phyloP scores from a whole-genome alignment of 2,329 filamentous ascomycete genomes.

The Colletotrichum chrysophilum region DNA sequence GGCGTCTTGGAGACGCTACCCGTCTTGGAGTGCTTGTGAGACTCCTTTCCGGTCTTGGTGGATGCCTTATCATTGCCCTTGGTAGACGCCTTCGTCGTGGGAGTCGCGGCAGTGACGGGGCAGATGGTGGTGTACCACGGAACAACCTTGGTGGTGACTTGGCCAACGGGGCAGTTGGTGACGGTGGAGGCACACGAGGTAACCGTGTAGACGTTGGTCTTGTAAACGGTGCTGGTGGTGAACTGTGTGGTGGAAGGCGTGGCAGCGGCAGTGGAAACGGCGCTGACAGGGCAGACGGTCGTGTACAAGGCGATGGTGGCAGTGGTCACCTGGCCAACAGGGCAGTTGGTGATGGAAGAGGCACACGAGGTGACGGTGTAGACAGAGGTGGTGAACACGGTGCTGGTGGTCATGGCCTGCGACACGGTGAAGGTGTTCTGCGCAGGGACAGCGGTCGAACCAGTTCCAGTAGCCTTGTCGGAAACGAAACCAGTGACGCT shows the following conservation, averaged over 20 bases:
- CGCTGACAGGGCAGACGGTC: slow-evolving; percentile 47
- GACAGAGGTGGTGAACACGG: slow-evolving; percentile 36
- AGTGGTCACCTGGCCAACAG: slow-evolving; percentile 40
- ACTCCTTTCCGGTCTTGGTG: background rate
- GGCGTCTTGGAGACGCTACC: slow-evolving; percentile 38
- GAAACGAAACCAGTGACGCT: background rate
- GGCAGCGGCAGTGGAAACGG: slow-evolving; percentile 1
- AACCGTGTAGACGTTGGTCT: slow-evolving; percentile 54
- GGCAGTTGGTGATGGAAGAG: slow-evolving; percentile 36
- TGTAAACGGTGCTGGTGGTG: slow-evolving; percentile 43
- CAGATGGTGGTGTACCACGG: slow-evolving; percentile 45
- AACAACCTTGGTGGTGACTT: slow-evolving; percentile 40
- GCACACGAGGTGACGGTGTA: slow-evolving; percentile 51
- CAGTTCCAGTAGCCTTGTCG: slow-evolving; percentile 9
- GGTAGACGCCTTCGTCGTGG: background rate
- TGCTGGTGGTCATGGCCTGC: slow-evolving; percentile 28
- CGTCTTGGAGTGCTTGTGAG: background rate
- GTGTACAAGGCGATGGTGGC: slow-evolving; percentile 38
- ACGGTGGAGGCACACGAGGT: slow-evolving; percentile 56
- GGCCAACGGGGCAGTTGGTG: slow-evolving; percentile 40
- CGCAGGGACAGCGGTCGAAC: background rate
- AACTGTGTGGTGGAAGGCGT: slow-evolving; percentile 7
- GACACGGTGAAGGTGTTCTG: background rate
- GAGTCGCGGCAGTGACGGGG: slow-evolving; percentile 34
- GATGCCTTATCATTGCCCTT: background rate